phyloP scores from a whole-genome alignment of 2,329 filamentous ascomycete genomes.

The Fusarium fujikuroi region DNA sequence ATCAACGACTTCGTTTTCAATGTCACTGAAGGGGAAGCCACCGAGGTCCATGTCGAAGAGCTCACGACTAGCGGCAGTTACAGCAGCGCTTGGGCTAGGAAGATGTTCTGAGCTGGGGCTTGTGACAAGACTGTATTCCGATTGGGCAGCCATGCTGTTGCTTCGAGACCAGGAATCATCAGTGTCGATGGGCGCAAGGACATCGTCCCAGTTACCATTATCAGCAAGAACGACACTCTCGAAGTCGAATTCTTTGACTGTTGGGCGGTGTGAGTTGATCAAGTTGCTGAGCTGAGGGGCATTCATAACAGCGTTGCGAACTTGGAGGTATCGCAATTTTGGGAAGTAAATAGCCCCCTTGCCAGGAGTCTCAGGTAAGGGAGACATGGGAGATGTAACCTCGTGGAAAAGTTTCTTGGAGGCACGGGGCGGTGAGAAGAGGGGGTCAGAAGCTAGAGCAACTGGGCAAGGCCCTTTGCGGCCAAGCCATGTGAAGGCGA shows the following conservation, averaged over 20 bases:
- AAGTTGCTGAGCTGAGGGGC: slow-evolving; percentile 76
- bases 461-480: slow-evolving; percentile 80
- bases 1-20: slow-evolving; percentile 48
- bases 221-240: slow-evolving; percentile 76
- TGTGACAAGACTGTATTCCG: slow-evolving; percentile 49
- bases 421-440: slow-evolving; percentile 68
- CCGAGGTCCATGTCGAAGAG: slow-evolving; percentile 55
- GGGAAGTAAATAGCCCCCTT: slow-evolving; percentile 72
- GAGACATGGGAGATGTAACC: slow-evolving; percentile 72
- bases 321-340: slow-evolving; percentile 72
- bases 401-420: slow-evolving; percentile 71
- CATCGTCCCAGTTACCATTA: slow-evolving; percentile 81
- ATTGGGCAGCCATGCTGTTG: slow-evolving; percentile 44
- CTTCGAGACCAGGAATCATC: slow-evolving; percentile 54
- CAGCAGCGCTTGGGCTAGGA: slow-evolving; percentile 63
- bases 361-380: slow-evolving; percentile 63
- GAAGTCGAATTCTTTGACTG: slow-evolving; percentile 82
- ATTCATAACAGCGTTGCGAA: slow-evolving; percentile 79
- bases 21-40: slow-evolving; percentile 51
- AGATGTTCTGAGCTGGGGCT: slow-evolving; percentile 53
- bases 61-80: slow-evolving; percentile 63
- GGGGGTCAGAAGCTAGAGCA: slow-evolving; percentile 74
- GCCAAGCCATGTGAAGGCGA: slow-evolving; percentile 83
- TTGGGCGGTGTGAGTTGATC: slow-evolving; percentile 72
- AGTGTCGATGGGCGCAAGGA: slow-evolving; percentile 73